Percentiles rank a stretch among this genome's conserved stretches.
These are phyloP conservation scores for Sclerotinia subarctica DNA, from an alignment of 2,329 filamentous ascomycete species.

Conservation along the genomic window DNA sequence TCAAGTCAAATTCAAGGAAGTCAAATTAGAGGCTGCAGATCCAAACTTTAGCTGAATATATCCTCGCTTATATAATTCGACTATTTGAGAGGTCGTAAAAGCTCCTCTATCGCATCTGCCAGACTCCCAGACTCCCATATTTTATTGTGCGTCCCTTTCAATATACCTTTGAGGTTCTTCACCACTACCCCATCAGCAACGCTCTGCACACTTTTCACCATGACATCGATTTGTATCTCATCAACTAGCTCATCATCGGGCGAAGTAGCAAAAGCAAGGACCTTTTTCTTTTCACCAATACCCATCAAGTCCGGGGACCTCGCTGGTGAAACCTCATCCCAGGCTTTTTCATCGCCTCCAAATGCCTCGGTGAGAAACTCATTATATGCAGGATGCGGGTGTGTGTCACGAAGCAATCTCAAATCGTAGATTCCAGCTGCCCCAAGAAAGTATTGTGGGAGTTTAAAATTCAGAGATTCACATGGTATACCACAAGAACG, in stretches of 20 bases:
- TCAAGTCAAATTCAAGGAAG: not conserved
- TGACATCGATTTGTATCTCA: constrained; percentile 34
- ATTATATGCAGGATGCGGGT: constrained; percentile 27
- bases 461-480: not conserved
- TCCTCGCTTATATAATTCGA: no score
- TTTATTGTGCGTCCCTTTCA: constrained; percentile 5
- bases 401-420: constrained; percentile 25
- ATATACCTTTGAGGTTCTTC: constrained; percentile 11
- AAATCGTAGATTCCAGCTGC: constrained; percentile 68
- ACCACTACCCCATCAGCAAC: not conserved
- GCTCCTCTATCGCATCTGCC: not conserved
- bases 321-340: constrained; percentile 45
- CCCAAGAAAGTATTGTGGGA: constrained; percentile 38
- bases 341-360: constrained; percentile 45
- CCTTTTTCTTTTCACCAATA: constrained; percentile 20
- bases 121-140: constrained; percentile 12
- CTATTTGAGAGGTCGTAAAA: not conserved
- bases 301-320: constrained; percentile 9
- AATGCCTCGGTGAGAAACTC: constrained; percentile 43
- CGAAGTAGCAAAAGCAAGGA: constrained; percentile 37
- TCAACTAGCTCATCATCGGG: constrained; percentile 43
- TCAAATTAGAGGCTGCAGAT: not conserved
- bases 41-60: no score
- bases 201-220: constrained; percentile 11
- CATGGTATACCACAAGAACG: constrained; percentile 7